A percentile compares a stretch with the other conserved stretches of the same genome.
phyloP scores from a whole-genome alignment of 495 filamentous ascomycete genomes.

The Penicillium arizonense region DNA sequence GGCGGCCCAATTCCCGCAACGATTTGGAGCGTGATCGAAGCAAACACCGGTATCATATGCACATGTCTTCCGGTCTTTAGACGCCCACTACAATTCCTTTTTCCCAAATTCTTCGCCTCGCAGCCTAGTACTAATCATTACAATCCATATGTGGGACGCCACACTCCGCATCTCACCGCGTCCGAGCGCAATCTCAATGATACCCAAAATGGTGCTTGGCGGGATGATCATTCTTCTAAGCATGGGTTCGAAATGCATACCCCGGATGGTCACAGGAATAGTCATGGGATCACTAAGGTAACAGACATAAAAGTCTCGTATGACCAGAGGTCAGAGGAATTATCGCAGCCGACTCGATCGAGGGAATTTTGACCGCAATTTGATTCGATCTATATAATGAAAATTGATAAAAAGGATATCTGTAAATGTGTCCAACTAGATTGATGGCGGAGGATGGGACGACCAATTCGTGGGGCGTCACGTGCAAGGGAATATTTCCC shows the following conservation, averaged over 20 bases:
- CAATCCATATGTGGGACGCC: not conserved
- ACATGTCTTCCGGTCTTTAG: constrained; percentile 32
- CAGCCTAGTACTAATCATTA: not conserved
- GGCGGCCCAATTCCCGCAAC: constrained; percentile 10
- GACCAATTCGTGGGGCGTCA: not conserved
- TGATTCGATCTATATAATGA: not conserved
- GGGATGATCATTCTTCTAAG: not conserved
- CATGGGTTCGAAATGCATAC: not conserved
- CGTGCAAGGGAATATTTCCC: not conserved
- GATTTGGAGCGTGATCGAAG: constrained; percentile 28
- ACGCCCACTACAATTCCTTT: constrained; percentile 26
- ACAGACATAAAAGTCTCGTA: constrained; percentile 2
- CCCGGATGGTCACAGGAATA: not conserved
- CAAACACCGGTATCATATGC: constrained; percentile 23
- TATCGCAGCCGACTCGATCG: not conserved
- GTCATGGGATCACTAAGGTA: not conserved
- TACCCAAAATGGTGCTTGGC: not conserved
- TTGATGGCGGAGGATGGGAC: not conserved
- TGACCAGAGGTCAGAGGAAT: not conserved
- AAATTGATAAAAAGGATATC: not conserved
- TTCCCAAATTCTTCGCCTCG: constrained; percentile 22
- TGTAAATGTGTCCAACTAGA: not conserved
- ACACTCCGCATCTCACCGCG: not conserved
- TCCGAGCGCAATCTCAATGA: not conserved
- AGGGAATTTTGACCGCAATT: not conserved